Percentiles rank a stretch among this genome's conserved stretches.
phyloP scores from a whole-genome alignment of 140 eudicot genomes.

The Eryngium alpinum region DNA sequence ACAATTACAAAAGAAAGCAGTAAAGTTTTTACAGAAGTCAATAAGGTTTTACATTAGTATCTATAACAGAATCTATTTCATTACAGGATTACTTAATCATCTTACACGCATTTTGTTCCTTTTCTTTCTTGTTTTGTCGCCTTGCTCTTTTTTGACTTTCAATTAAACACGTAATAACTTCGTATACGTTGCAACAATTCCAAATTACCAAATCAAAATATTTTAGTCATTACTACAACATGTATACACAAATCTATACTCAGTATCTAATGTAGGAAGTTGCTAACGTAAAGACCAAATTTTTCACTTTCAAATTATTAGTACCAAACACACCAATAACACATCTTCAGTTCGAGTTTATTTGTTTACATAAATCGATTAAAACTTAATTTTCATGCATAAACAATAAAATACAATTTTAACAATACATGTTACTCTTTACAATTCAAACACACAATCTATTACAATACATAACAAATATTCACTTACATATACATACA shows the following conservation, averaged over 20 bases:
- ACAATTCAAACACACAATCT: not conserved
- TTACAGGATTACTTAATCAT: not conserved
- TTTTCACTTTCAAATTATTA: no score
- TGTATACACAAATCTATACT: no score
- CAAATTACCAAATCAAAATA: not conserved
- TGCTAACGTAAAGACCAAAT: no score
- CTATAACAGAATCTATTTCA: not conserved
- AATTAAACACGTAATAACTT: not conserved
- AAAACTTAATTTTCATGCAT: no score
- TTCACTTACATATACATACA: not conserved
- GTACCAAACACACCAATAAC: no score
- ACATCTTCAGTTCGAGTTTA: no score
- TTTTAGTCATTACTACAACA: not conserved
- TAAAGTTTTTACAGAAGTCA: not conserved
- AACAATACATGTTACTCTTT: not conserved
- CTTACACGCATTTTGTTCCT: not conserved
- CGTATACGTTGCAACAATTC: not conserved
- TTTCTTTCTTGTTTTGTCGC: not conserved
- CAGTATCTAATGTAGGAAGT: no score
- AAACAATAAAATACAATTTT: no score
- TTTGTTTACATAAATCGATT: no score
- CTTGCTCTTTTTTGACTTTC: not conserved
- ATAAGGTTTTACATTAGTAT: not conserved
- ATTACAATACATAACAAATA: not conserved
- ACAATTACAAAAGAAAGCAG: not conserved